phyloP scores from a whole-genome alignment of 441 rosid genomes.

The Manihot esculenta region DNA sequence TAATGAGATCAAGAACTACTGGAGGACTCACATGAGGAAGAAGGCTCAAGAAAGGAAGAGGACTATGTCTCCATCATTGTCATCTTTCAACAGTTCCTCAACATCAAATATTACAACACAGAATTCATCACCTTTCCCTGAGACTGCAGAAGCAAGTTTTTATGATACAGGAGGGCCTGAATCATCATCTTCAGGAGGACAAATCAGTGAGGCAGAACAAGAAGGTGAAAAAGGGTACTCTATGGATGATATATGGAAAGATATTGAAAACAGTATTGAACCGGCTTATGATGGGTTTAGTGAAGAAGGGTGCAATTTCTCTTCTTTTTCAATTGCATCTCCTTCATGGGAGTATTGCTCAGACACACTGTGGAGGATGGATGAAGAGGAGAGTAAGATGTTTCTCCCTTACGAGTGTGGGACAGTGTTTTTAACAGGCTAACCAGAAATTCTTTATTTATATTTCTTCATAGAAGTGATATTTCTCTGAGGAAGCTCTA shows the following conservation, averaged over 20 bases:
- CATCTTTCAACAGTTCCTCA: slow-evolving; percentile 55
- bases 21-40: slow-evolving; percentile 91
- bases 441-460: slow-evolving; percentile 54
- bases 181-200: slow-evolving; percentile 27
- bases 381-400: slow-evolving; percentile 60
- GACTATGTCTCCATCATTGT: slow-evolving; percentile 42
- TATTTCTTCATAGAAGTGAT: slow-evolving; percentile 44
- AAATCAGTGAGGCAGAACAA: slow-evolving; percentile 35
- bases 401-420: slow-evolving; percentile 41
- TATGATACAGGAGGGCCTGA: slow-evolving; percentile 68
- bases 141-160: slow-evolving; percentile 49
- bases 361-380: slow-evolving; percentile 66
- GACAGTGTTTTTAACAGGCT: slow-evolving; percentile 47
- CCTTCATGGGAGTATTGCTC: slow-evolving; percentile 60
- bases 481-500: slow-evolving; percentile 38
- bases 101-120: slow-evolving; percentile 48
- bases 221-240: slow-evolving; percentile 52
- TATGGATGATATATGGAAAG: slow-evolving; percentile 97
- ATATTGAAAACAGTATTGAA: slow-evolving; percentile 57
- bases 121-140: slow-evolving; percentile 37
- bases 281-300: slow-evolving; percentile 50
- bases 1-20: slow-evolving; percentile 94
- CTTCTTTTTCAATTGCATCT: slow-evolving; percentile 50
- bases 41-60: slow-evolving; percentile 79
- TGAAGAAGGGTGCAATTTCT: slow-evolving; percentile 46